Conservation (phyloP, 345 rosid species). For the Microthlaspi erraticum region DNA sequence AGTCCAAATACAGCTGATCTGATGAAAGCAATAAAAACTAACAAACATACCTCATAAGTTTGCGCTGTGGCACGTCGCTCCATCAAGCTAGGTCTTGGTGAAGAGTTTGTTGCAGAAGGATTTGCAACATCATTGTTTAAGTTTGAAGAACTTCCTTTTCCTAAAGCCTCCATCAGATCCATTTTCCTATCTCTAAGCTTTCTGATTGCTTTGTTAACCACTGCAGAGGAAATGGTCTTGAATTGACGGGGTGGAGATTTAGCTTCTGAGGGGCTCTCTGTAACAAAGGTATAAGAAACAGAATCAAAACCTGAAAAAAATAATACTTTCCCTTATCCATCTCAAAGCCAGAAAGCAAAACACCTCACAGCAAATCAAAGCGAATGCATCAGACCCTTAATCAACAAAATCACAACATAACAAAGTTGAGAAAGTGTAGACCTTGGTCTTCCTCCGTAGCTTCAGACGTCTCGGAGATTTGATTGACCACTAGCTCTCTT, state of each 20-base stretch:
- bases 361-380: background rate
- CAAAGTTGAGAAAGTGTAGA: constrained; percentile 22
- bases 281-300: constrained; percentile 1
- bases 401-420: background rate
- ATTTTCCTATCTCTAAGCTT: constrained; percentile 32
- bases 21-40: constrained; percentile 10
- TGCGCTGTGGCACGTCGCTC: constrained; percentile 39
- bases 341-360: background rate
- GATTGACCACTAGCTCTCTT: background rate
- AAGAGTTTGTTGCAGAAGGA: constrained; percentile 24
- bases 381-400: background rate
- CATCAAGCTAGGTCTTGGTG: constrained; percentile 33
- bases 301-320: constrained; percentile 5
- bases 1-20: constrained; percentile 1
- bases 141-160: constrained; percentile 26
- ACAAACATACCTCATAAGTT: constrained; percentile 27
- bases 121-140: constrained; percentile 15
- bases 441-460: constrained; percentile 32
- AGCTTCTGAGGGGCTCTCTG: constrained; percentile 15
- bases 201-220: constrained; percentile 25
- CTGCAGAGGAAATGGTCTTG: constrained; percentile 35
- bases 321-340: background rate
- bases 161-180: constrained; percentile 38
- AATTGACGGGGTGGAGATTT: constrained; percentile 10
- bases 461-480: constrained; percentile 9